These are phyloP conservation scores for Herpetospermum pedunculosum DNA, from an alignment of 306 rosid species.

Conservation along the genomic window DNA sequence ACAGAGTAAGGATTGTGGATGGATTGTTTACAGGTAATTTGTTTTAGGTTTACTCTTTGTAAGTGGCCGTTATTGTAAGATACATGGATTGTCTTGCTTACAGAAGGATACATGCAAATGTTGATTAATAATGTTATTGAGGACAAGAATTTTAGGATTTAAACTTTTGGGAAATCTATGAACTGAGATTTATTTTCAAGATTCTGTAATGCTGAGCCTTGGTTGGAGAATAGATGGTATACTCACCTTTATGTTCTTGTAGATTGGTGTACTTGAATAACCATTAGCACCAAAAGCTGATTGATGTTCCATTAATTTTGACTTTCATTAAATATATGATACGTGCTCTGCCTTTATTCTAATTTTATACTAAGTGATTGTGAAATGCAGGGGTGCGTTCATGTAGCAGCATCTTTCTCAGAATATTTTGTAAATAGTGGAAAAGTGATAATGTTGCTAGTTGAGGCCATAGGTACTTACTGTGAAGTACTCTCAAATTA, in stretches of 20 bases:
- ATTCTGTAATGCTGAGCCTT: neutral
- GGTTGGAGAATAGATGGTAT: neutral
- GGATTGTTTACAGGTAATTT: neutral
- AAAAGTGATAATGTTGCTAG: constrained; percentile 52
- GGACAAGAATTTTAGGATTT: neutral
- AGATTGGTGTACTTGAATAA: neutral
- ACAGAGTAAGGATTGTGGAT: neutral
- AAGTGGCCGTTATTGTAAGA: neutral
- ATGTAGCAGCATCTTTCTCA: constrained; percentile 34
- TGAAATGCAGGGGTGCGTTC: constrained; percentile 59
- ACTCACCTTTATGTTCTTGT: neutral
- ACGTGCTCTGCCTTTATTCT: neutral
- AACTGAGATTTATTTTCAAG: neutral
- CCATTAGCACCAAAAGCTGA: neutral
- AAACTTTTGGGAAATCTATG: neutral
- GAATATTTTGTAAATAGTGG: constrained; percentile 40
- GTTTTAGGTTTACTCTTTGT: neutral
- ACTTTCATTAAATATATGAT: neutral
- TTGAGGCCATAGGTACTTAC: constrained; percentile 78
- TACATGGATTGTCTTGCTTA: neutral
- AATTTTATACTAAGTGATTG: neutral
- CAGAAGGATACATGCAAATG: neutral
- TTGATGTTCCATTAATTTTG: neutral
- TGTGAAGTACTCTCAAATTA: neutral
- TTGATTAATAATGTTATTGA: neutral